Conservation (phyloP, 371 early-diverging fungal species). For the Mortierella sp. region DNA sequence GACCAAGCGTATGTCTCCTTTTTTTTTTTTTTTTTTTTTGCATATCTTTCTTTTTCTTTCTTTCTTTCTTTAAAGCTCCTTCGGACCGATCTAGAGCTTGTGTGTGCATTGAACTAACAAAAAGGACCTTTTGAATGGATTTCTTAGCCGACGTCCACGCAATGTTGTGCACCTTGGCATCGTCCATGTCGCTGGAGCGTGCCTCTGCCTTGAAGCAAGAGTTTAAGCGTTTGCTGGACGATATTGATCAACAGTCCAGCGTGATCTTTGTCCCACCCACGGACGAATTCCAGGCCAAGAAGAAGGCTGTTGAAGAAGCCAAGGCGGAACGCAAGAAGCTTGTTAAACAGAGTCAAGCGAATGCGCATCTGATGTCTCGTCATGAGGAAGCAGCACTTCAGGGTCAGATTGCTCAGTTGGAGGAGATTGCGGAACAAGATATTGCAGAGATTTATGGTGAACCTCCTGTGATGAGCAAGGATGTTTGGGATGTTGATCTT, state of each 20-base stretch:
- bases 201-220: constrained; percentile 39
- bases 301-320: constrained; percentile 51
- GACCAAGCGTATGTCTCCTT: constrained; percentile 53
- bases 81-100: background rate
- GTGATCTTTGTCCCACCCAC: constrained; percentile 43
- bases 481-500: constrained; percentile 44
- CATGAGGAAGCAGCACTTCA: constrained; percentile 48
- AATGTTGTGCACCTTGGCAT: constrained; percentile 28
- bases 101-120: too few relatives aligned
- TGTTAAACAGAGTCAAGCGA: constrained; percentile 35
- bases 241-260: constrained; percentile 25
- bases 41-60: background rate
- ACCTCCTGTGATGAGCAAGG: constrained; percentile 44
- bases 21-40: background rate
- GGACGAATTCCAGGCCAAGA: constrained; percentile 42
- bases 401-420: constrained; percentile 48
- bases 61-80: background rate
- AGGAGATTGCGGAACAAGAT: constrained; percentile 50
- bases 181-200: constrained; percentile 48
- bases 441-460: constrained; percentile 53
- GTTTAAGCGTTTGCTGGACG: constrained; percentile 28
- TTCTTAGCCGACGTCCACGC: constrained; percentile 40
- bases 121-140: too few relatives aligned
- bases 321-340: constrained; percentile 49
- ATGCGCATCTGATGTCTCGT: constrained; percentile 47